phyloP scores from a whole-genome alignment of 2,329 filamentous ascomycete genomes.

The Colletotrichum sp. region DNA sequence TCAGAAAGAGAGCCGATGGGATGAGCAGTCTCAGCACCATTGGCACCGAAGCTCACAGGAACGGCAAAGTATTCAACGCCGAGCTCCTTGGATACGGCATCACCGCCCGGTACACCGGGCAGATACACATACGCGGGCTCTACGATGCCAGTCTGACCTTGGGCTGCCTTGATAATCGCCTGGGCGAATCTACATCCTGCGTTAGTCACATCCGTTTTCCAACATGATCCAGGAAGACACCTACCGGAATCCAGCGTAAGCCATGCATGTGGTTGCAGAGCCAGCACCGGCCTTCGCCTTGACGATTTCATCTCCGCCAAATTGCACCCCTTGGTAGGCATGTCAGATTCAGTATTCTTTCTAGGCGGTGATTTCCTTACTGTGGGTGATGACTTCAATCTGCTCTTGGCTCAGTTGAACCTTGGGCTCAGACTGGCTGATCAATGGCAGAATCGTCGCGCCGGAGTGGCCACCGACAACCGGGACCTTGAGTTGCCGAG shows the following conservation, averaged over 20 bases:
- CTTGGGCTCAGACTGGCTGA: slow-evolving; percentile 72
- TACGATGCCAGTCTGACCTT: slow-evolving; percentile 74
- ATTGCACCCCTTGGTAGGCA: slow-evolving; percentile 63
- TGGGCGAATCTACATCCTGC: slow-evolving; percentile 51
- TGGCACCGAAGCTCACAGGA: neutral
- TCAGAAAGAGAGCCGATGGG: neutral
- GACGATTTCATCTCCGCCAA: slow-evolving; percentile 84
- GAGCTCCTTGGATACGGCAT: slow-evolving; percentile 61
- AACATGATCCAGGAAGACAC: neutral
- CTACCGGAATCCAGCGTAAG: slow-evolving; percentile 59
- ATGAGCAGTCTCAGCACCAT: neutral
- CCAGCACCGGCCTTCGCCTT: slow-evolving; percentile 85
- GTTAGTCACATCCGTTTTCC: neutral
- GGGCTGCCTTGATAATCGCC: slow-evolving; percentile 73
- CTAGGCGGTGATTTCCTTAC: neutral
- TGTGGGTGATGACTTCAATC: slow-evolving; percentile 64
- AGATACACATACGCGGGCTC: slow-evolving; percentile 65
- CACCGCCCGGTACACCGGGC: slow-evolving; percentile 74
- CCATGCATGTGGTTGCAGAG: slow-evolving; percentile 86
- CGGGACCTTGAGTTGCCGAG: slow-evolving; percentile 72
- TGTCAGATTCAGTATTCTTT: neutral
- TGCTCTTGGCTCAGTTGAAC: slow-evolving; percentile 60
- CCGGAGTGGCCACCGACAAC: slow-evolving; percentile 81
- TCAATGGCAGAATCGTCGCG: slow-evolving; percentile 77
- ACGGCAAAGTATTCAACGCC: slow-evolving; percentile 61